These are phyloP conservation scores for Botrytis porri DNA, from an alignment of 2,329 filamentous ascomycete species.

Conservation along the genomic window DNA sequence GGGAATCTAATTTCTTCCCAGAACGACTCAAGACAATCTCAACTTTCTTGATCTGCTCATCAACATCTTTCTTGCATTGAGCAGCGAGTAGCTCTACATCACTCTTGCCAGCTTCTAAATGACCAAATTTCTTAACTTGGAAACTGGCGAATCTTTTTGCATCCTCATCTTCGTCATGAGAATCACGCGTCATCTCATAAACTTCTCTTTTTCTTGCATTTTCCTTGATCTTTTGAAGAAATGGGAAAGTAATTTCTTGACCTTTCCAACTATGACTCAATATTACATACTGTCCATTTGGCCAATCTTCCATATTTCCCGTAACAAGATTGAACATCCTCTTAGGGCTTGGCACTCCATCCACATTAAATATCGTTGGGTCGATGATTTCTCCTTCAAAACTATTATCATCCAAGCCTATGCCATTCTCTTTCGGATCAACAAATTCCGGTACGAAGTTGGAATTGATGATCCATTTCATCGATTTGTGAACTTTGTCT, in stretches of 20 bases:
- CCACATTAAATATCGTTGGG: constrained; percentile 10
- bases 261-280: constrained; percentile 41
- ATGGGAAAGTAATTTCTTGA: constrained; percentile 35
- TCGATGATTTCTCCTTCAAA: constrained; percentile 18
- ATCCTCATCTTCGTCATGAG: constrained; percentile 20
- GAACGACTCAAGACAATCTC: constrained; percentile 1
- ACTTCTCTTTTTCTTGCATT: constrained; percentile 19
- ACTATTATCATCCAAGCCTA: neutral
- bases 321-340: constrained; percentile 41
- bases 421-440: neutral
- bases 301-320: constrained; percentile 35
- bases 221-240: constrained; percentile 30
- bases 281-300: constrained; percentile 39
- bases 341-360: constrained; percentile 28
- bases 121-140: constrained; percentile 21
- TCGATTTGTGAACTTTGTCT: constrained; percentile 24
- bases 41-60: constrained; percentile 20
- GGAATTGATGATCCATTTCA: constrained; percentile 22
- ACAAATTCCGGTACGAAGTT: constrained; percentile 21
- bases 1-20: neutral
- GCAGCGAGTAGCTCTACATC: constrained; percentile 18
- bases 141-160: constrained; percentile 19
- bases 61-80: constrained; percentile 21
- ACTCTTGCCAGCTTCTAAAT: constrained; percentile 17
- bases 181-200: constrained; percentile 21